These are phyloP conservation scores for Aspergillus sp. DNA, from an alignment of 2,329 filamentous ascomycete genomes.

Conservation along the genomic window DNA sequence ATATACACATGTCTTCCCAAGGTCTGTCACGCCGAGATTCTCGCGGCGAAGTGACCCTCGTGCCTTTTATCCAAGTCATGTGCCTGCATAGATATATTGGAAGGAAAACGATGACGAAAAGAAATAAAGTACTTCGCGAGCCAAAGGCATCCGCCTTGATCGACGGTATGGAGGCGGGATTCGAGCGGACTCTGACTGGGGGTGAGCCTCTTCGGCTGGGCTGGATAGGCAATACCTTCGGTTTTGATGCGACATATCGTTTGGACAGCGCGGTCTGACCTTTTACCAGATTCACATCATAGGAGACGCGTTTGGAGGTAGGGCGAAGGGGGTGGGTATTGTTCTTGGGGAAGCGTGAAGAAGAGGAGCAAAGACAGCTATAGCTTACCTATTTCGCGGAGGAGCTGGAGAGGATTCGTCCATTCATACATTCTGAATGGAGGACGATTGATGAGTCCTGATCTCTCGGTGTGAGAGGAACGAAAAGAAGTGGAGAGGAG, in stretches of 20 bases:
- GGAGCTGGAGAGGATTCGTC: neutral
- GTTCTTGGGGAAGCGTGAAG: neutral
- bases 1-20: constrained; percentile 30
- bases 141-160: neutral
- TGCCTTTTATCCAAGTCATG: constrained; percentile 27
- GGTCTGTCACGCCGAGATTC: constrained; percentile 21
- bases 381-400: neutral
- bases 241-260: neutral
- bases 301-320: constrained; percentile 28
- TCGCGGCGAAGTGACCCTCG: constrained; percentile 24
- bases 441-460: neutral
- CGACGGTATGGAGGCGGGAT: neutral
- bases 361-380: neutral
- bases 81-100: constrained; percentile 20
- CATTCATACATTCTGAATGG: neutral
- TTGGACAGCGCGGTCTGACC: constrained; percentile 38
- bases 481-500: neutral
- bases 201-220: neutral
- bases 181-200: neutral
- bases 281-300: constrained; percentile 49
- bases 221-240: constrained; percentile 5
- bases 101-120: neutral
- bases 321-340: neutral
- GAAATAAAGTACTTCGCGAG: constrained; percentile 2
- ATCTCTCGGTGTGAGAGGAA: neutral